phyloP scores from a whole-genome alignment of 345 rosid genomes.

The Salix viminalis region DNA sequence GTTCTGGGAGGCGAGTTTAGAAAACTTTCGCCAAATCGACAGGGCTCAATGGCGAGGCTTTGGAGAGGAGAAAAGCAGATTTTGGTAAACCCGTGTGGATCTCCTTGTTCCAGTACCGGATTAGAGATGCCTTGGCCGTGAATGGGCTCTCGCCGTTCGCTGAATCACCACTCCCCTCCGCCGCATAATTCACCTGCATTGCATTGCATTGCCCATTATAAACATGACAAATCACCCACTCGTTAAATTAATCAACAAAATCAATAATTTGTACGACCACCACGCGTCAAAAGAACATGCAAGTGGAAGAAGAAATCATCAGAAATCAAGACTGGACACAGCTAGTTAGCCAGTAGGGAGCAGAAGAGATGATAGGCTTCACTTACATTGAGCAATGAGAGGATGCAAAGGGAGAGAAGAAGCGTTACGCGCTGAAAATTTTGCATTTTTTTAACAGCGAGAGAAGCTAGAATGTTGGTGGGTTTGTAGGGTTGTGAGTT shows the following conservation, averaged over 20 bases:
- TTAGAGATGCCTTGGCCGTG: conserved; percentile 62
- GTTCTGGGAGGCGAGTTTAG: conserved; percentile 65
- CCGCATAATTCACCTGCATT: conserved; percentile 23
- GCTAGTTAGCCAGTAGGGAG: background rate
- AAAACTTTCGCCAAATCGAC: conserved; percentile 56
- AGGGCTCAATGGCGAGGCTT: conserved; percentile 67
- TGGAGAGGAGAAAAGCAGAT: conserved; percentile 62
- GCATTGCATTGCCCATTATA: background rate
- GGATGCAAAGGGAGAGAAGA: conserved; percentile 5
- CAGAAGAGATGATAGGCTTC: background rate
- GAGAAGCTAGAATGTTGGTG: conserved; percentile 12
- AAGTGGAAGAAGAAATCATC: no score
- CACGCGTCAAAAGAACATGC: background rate
- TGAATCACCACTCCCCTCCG: background rate
- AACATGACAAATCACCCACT: no score
- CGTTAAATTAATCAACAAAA: no score
- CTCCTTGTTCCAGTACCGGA: conserved; percentile 88
- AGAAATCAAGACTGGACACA: background rate
- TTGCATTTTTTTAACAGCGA: conserved; percentile 2
- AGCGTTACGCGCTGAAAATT: background rate
- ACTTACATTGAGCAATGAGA: conserved; percentile 15
- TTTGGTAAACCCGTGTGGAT: conserved; percentile 41
- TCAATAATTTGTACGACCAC: background rate
- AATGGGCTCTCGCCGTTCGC: conserved; percentile 51
- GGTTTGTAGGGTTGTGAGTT: conserved; percentile 5